Evolutionary conservation across 1,284 basidiomycete genomes (phyloP).

Genomic region (Cryptococcus wingfieldii): DNA sequence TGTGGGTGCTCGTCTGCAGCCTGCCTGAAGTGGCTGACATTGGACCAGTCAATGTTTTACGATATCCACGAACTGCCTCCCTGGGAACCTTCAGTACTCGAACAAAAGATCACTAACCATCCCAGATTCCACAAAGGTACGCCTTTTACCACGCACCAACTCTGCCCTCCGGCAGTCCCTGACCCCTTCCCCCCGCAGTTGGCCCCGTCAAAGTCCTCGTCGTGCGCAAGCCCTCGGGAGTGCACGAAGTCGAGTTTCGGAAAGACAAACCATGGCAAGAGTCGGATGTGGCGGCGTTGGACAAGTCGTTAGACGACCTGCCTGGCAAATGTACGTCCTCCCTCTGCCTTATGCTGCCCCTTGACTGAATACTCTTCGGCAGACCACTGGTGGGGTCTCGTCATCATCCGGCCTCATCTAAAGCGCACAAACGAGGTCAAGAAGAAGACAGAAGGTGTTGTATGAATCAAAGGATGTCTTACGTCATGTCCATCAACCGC

Average conservation of each 20-base stretch:
- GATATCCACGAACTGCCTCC: conserved; percentile 5
- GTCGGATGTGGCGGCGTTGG: not conserved
- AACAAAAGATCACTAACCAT: conserved; percentile 6
- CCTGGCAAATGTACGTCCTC: conserved; percentile 2
- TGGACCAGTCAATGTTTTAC: conserved; percentile 9
- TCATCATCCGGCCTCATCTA: conserved; percentile 9
- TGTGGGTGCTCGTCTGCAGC: not conserved
- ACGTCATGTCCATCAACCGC: too few relatives aligned
- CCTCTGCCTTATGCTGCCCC: not conserved
- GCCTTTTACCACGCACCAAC: not conserved
- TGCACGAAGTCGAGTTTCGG: conserved; percentile 11
- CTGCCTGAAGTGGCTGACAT: not conserved
- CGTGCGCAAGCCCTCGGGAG: conserved; percentile 8
- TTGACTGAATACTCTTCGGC: too few relatives aligned
- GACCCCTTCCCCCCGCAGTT: not conserved
- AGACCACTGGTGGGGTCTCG: conserved; percentile 12
- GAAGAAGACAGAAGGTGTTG: too few relatives aligned
- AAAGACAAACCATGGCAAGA: conserved; percentile 3
- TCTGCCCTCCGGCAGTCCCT: not conserved
- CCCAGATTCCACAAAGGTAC: conserved; percentile 6
- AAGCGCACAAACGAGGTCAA: not conserved
- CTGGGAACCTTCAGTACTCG: conserved; percentile 5
- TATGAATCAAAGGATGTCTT: too few relatives aligned
- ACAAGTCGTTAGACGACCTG: conserved; percentile 5
- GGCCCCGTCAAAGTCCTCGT: conserved; percentile 3